Percentiles rank a stretch among this genome's conserved stretches.
These are phyloP conservation scores for Cryptococcus deneoformans DNA, from an alignment of 1,284 basidiomycete species.

Conservation along the genomic window DNA sequence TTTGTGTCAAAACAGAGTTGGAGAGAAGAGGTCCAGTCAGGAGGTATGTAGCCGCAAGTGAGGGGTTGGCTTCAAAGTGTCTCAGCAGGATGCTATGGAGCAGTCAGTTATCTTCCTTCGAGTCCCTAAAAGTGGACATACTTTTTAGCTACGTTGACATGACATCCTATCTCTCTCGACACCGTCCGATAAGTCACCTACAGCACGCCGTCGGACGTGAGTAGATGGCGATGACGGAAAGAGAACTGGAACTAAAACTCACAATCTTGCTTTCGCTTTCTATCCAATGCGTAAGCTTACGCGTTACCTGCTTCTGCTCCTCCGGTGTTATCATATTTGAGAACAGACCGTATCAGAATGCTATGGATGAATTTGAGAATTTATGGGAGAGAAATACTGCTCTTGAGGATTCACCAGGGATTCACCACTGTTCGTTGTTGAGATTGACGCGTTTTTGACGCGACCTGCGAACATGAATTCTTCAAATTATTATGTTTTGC, in stretches of 20 bases:
- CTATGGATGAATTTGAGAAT: background rate
- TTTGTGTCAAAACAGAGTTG: slow-evolving; percentile 24
- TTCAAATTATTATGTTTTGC: too few species aligned
- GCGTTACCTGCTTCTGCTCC: slow-evolving; percentile 19
- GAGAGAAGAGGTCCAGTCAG: slow-evolving; percentile 35
- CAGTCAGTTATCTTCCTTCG: too few species aligned
- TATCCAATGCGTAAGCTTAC: slow-evolving; percentile 30
- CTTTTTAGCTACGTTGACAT: slow-evolving; percentile 43
- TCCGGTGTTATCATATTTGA: slow-evolving; percentile 12
- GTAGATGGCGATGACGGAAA: too few species aligned
- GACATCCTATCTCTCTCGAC: slow-evolving; percentile 36
- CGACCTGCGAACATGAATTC: background rate
- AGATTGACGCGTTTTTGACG: background rate
- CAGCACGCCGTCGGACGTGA: background rate
- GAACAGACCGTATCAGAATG: background rate
- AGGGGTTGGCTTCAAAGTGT: slow-evolving; percentile 23
- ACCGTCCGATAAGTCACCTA: slow-evolving; percentile 42
- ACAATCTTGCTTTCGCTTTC: slow-evolving; percentile 34
- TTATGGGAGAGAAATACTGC: too few species aligned
- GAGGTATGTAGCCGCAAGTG: slow-evolving; percentile 32
- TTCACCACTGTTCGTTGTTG: too few species aligned
- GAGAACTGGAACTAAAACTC: slow-evolving; percentile 2
- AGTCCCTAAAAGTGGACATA: slow-evolving; percentile 12
- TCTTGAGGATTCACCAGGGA: too few species aligned
- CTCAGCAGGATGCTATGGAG: slow-evolving; percentile 20